Base-by-base conservation (phyloP, 352 stramenopile species). In the Globisporangium middletonii region DNA sequence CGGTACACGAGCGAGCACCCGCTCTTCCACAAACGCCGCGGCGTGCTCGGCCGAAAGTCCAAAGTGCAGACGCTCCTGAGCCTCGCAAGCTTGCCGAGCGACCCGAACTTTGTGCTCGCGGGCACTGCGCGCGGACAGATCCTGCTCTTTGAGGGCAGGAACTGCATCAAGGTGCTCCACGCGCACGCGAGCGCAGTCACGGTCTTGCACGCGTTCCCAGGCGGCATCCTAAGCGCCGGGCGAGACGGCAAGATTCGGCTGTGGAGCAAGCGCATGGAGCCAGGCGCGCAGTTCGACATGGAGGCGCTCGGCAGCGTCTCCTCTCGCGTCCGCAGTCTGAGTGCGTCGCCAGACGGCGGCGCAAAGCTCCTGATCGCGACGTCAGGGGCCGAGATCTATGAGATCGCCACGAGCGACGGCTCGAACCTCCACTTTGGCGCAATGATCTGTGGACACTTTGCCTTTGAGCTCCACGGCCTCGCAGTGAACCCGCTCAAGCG, bases 291-390 rank as follows among this genome's bases (percentile, higher is more conserved):
- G 51, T 91, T 93, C 57, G 83, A 93, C 59, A 53, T 91, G 6
- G 73, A 86, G 7, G 77, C 80, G 12, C 57, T 91, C 15, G 81
- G 83, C 3, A 91, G 79, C 50, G 70, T 81, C 35, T 67, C 69
- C 0, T 73, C 77, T 18, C 62, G 72, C 27, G 62, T 93, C 0
- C 79, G 77, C 2, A 90, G 83, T 48, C 61, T 89, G 16, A 71
- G 77, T 2, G 71, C 73, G 35, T 89, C 79, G 19, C 75, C 77
- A 2, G 81, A 92, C 50, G 71, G 83, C 12, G 77, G 76, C 1
- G 71, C 71, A 18, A 96, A 96, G 68, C 59, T 97, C 3, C 55
- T 97, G 8, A 73, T 98, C 2, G 88, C 83, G 9, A 97, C 89
- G 37, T 75, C 75, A 13, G 89, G 86, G 4, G 86, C 85, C 28